phyloP scores from a whole-genome alignment of 2,329 filamentous ascomycete genomes.

The Ceratocystis cubensis region DNA sequence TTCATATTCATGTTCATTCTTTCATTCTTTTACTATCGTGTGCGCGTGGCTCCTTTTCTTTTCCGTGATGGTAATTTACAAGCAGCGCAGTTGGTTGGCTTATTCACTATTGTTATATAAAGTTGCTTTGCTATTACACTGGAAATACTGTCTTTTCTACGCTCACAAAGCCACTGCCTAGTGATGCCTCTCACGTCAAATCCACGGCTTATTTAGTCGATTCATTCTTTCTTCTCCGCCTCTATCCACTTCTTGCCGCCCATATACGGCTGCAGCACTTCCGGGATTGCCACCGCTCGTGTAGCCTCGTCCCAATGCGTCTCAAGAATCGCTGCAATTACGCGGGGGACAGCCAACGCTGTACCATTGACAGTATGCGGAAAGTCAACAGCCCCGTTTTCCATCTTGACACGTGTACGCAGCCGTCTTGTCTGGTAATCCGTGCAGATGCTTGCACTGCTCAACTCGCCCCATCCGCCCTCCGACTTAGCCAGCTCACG shows the following conservation, averaged over 20 bases:
- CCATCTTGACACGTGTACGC: conserved; percentile 63
- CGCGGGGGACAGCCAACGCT: conserved; percentile 77
- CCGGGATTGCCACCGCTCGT: conserved; percentile 59
- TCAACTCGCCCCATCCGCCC: conserved; percentile 84
- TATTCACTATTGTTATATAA: too few relatives aligned
- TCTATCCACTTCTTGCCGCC: conserved; percentile 56
- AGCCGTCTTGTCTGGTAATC: conserved; percentile 86
- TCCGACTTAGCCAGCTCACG: conserved; percentile 35
- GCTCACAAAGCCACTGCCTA: background rate
- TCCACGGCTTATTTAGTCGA: too few relatives aligned
- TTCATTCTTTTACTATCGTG: background rate
- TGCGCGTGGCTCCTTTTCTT: background rate
- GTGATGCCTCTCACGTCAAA: too few relatives aligned
- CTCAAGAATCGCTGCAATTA: conserved; percentile 80
- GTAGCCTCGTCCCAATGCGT: conserved; percentile 70
- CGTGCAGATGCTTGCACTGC: conserved; percentile 78
- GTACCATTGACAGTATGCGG: conserved; percentile 92
- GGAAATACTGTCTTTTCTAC: background rate
- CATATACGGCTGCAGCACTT: conserved; percentile 76
- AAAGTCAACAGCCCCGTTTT: conserved; percentile 53
- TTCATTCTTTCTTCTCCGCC: background rate
- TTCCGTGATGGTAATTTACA: too few relatives aligned
- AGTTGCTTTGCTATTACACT: background rate
- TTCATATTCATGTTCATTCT: conserved; percentile 6
- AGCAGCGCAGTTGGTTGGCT: too few relatives aligned